Evolutionary conservation across 257 asterid genomes (phyloP), one percentile per base, ranked within the genome.

Genomic region (Coffea eugenioides): DNA sequence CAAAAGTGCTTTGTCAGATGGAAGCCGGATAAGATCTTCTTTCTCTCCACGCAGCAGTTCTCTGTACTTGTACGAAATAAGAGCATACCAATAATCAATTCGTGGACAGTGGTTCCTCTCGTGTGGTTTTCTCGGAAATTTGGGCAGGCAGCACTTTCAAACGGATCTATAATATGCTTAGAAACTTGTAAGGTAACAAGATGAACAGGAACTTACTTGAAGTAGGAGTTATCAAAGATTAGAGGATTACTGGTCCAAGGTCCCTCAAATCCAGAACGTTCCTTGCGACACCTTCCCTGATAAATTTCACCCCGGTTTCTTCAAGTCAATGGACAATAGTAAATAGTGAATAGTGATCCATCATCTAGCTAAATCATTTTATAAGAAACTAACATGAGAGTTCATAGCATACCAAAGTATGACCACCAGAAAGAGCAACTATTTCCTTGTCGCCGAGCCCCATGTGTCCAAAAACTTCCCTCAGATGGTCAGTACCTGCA

Each of bases 251-350:
- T 9, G 5, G 98, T 93, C 98, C 97, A 93, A 43, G 93, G 87
- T 52, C 98, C 98, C 84, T 93, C 98, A 71, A 88, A 91, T 76
- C 98, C 98, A 9, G 96, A 93, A 15, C 96, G 92, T 65, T 93
- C 97, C 88, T 88, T 85, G 88, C 92, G 98, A 89, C 97, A 91
- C 79, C 96, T 88, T 77, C 94, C 98, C 97, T 90, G 86, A 73
- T 74, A 11, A 43, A 23, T 23, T 52, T 21, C 5, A 8, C 4
- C 23, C 68, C n/a, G 68, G 51, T 6, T 51, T 31, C 31, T 31
- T 31, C 14, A 54, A 75, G 51, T 20, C 34, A 51, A 51, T 51
- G 52, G 45, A 75, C 25, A 46, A 74, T n/a, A 31, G 31, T 31
- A 31, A 31, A 31, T 31, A 31, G 31, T 31, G 31, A 31, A 31